Conservation (phyloP, 176 grass and related monocot genomes). For the Lolium rigidum region DNA sequence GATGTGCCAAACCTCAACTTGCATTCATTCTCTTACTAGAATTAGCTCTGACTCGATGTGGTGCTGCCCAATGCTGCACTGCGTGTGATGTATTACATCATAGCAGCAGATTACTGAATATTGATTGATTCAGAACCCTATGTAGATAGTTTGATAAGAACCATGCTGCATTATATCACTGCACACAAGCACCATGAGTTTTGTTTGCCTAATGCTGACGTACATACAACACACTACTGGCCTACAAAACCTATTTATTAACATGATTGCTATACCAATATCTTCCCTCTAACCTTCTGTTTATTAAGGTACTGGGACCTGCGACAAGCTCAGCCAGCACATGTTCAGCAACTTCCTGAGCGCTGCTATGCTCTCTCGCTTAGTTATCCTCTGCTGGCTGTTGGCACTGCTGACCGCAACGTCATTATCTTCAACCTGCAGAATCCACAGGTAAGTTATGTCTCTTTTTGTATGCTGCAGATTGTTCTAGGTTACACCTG, state of each 20-base stretch:
- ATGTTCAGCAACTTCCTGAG: slow-evolving; percentile 86
- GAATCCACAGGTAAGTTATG: slow-evolving; percentile 75
- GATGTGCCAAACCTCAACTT: neutral
- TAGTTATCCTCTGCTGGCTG: slow-evolving; percentile 86
- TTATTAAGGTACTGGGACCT: slow-evolving; percentile 82
- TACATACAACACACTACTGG: neutral
- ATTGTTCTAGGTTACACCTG: neutral
- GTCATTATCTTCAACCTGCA: slow-evolving; percentile 79
- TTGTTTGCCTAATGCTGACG: neutral
- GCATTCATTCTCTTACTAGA: neutral
- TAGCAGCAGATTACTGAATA: neutral
- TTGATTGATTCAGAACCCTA: neutral
- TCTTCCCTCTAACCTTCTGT: neutral
- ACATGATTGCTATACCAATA: neutral
- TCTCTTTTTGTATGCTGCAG: neutral
- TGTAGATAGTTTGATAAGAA: slow-evolving; percentile 35
- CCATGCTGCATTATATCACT: slow-evolving; percentile 16
- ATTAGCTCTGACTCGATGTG: neutral
- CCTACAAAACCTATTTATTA: neutral
- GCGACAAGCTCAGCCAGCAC: slow-evolving; percentile 78
- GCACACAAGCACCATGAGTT: neutral
- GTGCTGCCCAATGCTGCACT: neutral
- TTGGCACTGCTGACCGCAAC: slow-evolving; percentile 82
- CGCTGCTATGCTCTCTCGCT: slow-evolving; percentile 85
- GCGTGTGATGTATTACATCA: neutral